A percentile compares a stretch with the other conserved stretches of the same genome.
Evolutionary conservation across 768 basidiomycete species (phyloP).

Genomic region (Scleroderma bovista): DNA sequence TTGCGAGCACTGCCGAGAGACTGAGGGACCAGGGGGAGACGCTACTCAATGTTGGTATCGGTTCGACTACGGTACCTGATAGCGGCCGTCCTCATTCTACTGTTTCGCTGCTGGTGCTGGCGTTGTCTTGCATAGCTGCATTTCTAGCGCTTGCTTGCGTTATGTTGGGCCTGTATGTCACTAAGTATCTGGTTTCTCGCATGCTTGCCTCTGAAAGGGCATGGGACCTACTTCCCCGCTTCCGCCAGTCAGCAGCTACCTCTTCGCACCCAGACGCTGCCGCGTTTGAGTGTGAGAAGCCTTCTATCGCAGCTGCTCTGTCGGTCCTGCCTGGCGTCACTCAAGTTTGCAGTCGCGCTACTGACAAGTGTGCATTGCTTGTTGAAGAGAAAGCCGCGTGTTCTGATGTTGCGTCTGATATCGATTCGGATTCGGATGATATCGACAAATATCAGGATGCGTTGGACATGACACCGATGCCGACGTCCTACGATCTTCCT

Average conservation of each 20-base stretch:
- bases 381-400: slow-evolving; percentile 2
- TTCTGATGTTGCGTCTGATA: slow-evolving; percentile 13
- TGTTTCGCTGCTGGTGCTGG: slow-evolving; percentile 13
- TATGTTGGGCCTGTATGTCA: slow-evolving; percentile 15
- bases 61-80: neutral
- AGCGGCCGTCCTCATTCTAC: neutral
- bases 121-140: slow-evolving; percentile 21
- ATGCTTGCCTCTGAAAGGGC: slow-evolving; percentile 17
- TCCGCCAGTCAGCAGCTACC: slow-evolving; percentile 6
- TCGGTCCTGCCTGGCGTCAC: slow-evolving; percentile 1
- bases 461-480: slow-evolving; percentile 22
- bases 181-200: slow-evolving; percentile 13
- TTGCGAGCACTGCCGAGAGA: neutral
- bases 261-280: neutral
- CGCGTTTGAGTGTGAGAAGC: neutral
- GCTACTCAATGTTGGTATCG: neutral
- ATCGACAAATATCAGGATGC: slow-evolving; percentile 27
- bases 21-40: neutral
- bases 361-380: slow-evolving; percentile 1
- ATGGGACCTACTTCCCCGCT: slow-evolving; percentile 19
- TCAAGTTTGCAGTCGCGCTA: neutral
- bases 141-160: slow-evolving; percentile 20
- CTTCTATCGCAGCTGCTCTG: neutral
- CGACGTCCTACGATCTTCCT: slow-evolving; percentile 14
- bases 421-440: slow-evolving; percentile 22